Percentiles rank a stretch among this genome's conserved stretches.
Conservation (phyloP, 1,284 basidiomycete genomes). For the Inonotus hispidus region DNA sequence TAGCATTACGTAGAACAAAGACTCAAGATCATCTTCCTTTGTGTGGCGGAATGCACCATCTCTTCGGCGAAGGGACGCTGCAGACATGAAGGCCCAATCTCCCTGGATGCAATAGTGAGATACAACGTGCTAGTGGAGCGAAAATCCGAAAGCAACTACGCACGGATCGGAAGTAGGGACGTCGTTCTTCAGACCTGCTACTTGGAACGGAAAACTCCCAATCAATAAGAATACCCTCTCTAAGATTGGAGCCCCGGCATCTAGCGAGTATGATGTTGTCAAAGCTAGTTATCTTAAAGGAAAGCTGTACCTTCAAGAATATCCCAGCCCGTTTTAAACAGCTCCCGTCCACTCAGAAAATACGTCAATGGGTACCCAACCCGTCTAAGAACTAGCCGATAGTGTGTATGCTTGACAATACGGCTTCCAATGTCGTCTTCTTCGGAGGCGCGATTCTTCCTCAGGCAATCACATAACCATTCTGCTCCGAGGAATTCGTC, state of each 20-base stretch:
- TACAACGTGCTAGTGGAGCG: no score
- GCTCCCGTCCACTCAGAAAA: conserved; percentile 14
- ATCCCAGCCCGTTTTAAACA: conserved; percentile 11
- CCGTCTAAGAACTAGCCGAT: conserved; percentile 18
- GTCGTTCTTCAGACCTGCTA: no score
- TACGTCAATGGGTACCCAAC: conserved; percentile 15
- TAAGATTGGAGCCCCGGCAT: no score
- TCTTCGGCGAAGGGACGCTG: neutral
- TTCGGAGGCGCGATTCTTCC: neutral
- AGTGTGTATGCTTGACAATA: conserved; percentile 17
- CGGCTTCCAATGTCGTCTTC: neutral
- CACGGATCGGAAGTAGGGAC: no score
- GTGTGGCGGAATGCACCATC: conserved; percentile 21
- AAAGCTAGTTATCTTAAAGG: no score
- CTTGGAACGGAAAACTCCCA: no score
- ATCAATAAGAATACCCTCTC: no score
- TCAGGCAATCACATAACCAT: conserved; percentile 11
- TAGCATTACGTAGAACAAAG: conserved; percentile 28
- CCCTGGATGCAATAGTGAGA: no score
- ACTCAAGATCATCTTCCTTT: conserved; percentile 32
- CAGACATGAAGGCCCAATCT: neutral
- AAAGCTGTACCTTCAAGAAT: neutral
- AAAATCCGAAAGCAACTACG: no score
- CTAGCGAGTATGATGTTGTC: no score
- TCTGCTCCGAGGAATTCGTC: neutral